Evolutionary conservation across 225 moss, liverwort and hornwort species (phyloP), one percentile per base, ranked within the genome.

Genomic region (Neckera pumila): DNA sequence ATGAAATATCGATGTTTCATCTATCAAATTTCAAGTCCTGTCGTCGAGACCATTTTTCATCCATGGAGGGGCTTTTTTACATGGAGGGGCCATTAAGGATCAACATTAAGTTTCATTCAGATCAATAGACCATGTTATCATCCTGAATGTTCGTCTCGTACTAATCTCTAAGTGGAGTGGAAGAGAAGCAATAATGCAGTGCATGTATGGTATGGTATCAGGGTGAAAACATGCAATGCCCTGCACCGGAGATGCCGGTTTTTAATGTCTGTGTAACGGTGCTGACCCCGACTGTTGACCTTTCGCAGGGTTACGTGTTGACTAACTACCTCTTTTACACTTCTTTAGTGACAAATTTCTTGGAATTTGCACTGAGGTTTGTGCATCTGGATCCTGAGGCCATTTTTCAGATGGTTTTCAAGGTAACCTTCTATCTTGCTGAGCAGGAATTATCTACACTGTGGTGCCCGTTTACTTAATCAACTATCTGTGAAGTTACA

Each of bases 351-450:
- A 92, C 92, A 45, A 85, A 84, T 89, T 95, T 95, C 85, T 88
- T 95, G 91, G 93, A 93, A 79, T 93, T 91, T 88, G 89, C 93
- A 51, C 86, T 95, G 70, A 95, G 91, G 78, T 93, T 93, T 69
- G 91, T 95, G 34, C 95, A 95, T 85, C 77, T 91, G 59, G 95
- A 95, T 91, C 92, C 93, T 64, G 95, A 95, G 88, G 93, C 90
- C 49, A 90, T 93, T 73, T 90, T 95, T n/a, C 92, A 93, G 86
- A 88, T 95, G 92, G 93, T 92, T 84, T 90, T 92, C 83, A 95
- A 95, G 95, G 95, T 95, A 89, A 77, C 81, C 36, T 81, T 64
- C 71, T 54, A 58, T 85, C 66, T 61, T 87, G 72, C 79, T 61
- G 61, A 87, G n/a, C 57, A 73, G 83, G 87, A 83, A 27, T 81